Evolutionary conservation across 768 basidiomycete species (phyloP), one percentile per base, ranked within the genome.

Genomic region (Rubroboletus pulcherrimus): DNA sequence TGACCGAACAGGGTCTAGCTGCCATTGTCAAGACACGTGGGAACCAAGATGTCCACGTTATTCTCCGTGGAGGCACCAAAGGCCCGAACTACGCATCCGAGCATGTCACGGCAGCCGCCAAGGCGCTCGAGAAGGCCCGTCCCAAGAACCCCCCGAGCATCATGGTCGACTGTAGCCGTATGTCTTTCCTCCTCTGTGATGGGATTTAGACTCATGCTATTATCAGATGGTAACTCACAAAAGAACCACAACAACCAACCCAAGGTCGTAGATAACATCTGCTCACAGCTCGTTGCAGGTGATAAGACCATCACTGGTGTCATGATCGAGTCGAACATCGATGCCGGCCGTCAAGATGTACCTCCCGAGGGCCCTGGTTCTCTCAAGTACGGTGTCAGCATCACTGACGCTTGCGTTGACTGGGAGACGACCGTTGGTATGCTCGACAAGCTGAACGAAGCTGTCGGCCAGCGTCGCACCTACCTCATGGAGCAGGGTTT

Each of bases 271-370:
- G 80, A 83, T 60, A 73, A 81, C 70, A 81, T 93, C 65, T 85
- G 84, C 71, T 73, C 71, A 3, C 96, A 98, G 73, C 81, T 98
- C 51, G 73, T 70, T 7, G 80, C 81, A 7, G 92, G 92, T 29
- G 75, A 80, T 52, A 77, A 71, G 55, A 77, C 79, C 63, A 88
- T 99, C 72, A 91, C 91, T 5, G 96, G 96, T 44, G 93, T 98
- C 54, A 98, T 99, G 96, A 83, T 99, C 68, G 96, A 99, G 75
- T 91, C 88, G 12, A 89, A 98, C 71, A 86, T 99, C 73, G 87
- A 90, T 66, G 88, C 86, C 48, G 96, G 96, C 19, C 78, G 86
- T 56, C 96, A 99, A 75, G 89, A 93, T 62, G 89, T 96, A 14
- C 94, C 96, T 2, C 61, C 78, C 3, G 78, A 75, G 41, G 89